Evolutionary conservation across 371 early-diverging fungal genomes (phyloP), one percentile per base, ranked within the genome.

Genomic region (Coemansia sp.): DNA sequence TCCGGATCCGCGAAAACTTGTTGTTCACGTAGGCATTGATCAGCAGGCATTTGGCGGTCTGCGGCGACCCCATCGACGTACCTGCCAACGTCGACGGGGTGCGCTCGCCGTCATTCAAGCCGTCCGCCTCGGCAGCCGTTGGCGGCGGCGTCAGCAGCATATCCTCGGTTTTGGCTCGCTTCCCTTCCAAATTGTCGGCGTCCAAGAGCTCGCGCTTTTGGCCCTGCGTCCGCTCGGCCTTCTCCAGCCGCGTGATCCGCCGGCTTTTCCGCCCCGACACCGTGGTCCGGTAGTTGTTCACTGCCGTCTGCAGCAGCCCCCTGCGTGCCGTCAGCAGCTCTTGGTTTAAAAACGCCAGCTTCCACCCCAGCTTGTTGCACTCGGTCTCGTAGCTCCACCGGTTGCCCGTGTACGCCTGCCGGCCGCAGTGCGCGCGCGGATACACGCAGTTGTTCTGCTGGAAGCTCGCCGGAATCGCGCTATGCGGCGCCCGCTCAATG

Each of bases 271-370:
- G 85, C 47, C 89, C 88, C 11, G 91, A 90, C 65, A 88, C 89
- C 9, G 91, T 86, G 61, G 94, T 91, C 54, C 97, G 86, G 70
- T 91, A 98, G 39, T 89, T 90, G 76, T 98, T 97, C 0, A 98
- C 98, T 2, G 96, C 96, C 0, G 97, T 83, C 75, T 98, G 98
- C 54, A 98, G 85, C 48, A 96, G 80, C 2, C 98, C 98, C 52
- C 96, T 87, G 52, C 92, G 90, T 7, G 90, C 94, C 48, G 88
- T 84, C 39, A 95, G 85, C 48, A 91, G 83, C 32, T 85, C 84
- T 30, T 84, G 87, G 74, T 98, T 98, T 11, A 94, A 76, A 66
- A 86, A 92, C 13, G 92, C 87, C 64, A 96, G 85, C 61, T 89
- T 85, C 94, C 95, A 96, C 6, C 95, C 96, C 8, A 95, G 78